Evolutionary conservation across 768 basidiomycete species (phyloP).

Genomic region (Lactarius hengduanensis): DNA sequence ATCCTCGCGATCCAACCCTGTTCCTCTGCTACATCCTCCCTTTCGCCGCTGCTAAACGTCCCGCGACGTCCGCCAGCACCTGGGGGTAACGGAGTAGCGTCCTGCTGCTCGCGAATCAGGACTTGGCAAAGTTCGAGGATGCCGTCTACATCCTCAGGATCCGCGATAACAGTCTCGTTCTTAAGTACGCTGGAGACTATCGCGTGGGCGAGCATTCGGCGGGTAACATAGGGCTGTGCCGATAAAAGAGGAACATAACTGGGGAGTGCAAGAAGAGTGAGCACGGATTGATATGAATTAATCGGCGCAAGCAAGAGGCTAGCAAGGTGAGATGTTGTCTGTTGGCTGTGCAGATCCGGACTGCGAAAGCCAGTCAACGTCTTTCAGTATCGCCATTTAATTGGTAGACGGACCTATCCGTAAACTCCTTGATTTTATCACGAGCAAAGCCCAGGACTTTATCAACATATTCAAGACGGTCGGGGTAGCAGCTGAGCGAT

Average conservation of each 20-base stretch:
- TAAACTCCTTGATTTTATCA: slow-evolving; percentile 80
- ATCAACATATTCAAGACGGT: slow-evolving; percentile 94
- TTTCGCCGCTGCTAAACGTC: slow-evolving; percentile 56
- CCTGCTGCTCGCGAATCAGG: slow-evolving; percentile 81
- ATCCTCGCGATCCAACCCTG: slow-evolving; percentile 99
- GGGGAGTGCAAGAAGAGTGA: slow-evolving; percentile 95
- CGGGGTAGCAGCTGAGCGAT: slow-evolving; percentile 95
- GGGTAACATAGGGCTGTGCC: slow-evolving; percentile 85
- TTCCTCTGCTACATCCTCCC: slow-evolving; percentile 94
- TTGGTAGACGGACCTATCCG: slow-evolving; percentile 57
- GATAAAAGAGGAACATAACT: slow-evolving; percentile 81
- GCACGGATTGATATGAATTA: slow-evolving; percentile 92
- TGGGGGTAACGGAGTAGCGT: slow-evolving; percentile 42
- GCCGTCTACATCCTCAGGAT: slow-evolving; percentile 91
- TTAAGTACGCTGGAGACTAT: slow-evolving; percentile 93
- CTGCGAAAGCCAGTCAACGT: slow-evolving; percentile 40
- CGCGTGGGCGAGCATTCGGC: slow-evolving; percentile 91
- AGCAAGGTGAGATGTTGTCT: slow-evolving; percentile 88
- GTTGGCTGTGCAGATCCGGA: slow-evolving; percentile 83
- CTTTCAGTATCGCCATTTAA: not conserved
- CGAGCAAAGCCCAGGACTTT: slow-evolving; percentile 90
- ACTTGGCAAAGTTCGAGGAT: slow-evolving; percentile 92
- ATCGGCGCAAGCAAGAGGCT: slow-evolving; percentile 91
- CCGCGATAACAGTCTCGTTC: slow-evolving; percentile 94
- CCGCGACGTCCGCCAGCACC: slow-evolving; percentile 53